Evolutionary conservation across 2,329 filamentous ascomycete genomes (phyloP).

Genomic region (Neodidymelliopsis sp.): DNA sequence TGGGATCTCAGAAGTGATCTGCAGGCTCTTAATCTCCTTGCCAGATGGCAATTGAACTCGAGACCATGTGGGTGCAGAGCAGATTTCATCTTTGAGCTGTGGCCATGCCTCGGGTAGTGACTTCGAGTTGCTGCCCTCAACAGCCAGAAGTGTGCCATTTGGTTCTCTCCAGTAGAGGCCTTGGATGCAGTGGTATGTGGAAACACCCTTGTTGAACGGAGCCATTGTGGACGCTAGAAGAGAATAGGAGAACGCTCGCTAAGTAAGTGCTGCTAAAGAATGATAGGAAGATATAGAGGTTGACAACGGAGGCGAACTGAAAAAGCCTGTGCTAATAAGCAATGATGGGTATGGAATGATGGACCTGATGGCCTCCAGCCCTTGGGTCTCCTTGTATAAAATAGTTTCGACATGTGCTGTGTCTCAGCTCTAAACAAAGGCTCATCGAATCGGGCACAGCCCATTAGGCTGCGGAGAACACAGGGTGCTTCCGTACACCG

Average conservation of each 20-base stretch:
- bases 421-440: slow-evolving; percentile 20
- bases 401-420: slow-evolving; percentile 19
- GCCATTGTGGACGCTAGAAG: slow-evolving; percentile 29
- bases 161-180: slow-evolving; percentile 39
- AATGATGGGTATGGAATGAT: slow-evolving; percentile 17
- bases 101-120: slow-evolving; percentile 29
- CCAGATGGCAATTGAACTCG: slow-evolving; percentile 33
- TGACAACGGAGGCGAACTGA: slow-evolving; percentile 4
- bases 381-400: slow-evolving; percentile 27
- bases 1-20: slow-evolving; percentile 24
- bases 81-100: slow-evolving; percentile 27
- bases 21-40: slow-evolving; percentile 33
- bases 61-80: slow-evolving; percentile 23
- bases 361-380: background rate
- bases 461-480: slow-evolving; percentile 26
- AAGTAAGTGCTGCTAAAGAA: slow-evolving; percentile 13
- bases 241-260: slow-evolving; percentile 12
- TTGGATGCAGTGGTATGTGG: slow-evolving; percentile 39
- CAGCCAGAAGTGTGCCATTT: slow-evolving; percentile 32
- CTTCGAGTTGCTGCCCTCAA: slow-evolving; percentile 35
- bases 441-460: slow-evolving; percentile 20
- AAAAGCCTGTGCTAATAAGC: slow-evolving; percentile 14
- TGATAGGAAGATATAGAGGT: slow-evolving; percentile 12
- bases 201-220: slow-evolving; percentile 39
- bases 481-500: slow-evolving; percentile 22